A percentile compares a stretch with the other conserved stretches of the same genome.
Conservation (phyloP, 148 eudicot species). For the Nyssa sinensis region DNA sequence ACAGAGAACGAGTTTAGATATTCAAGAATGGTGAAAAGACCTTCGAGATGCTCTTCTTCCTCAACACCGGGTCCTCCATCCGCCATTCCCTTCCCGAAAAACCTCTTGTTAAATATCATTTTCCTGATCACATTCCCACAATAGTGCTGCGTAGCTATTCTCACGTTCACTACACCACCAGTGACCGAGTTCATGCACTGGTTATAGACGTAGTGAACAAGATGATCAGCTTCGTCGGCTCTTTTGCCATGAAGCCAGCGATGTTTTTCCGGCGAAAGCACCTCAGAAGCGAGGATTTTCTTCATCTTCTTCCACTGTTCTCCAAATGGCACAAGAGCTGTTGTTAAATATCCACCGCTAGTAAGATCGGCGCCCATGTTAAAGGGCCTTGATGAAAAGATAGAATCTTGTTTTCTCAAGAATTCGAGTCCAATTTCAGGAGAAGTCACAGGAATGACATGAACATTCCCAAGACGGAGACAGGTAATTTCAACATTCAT, state of each 20-base stretch:
- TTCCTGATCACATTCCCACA: slow-evolving; percentile 19
- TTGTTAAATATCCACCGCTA: slow-evolving; percentile 9
- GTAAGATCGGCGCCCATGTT: slow-evolving; percentile 7
- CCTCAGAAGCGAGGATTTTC: slow-evolving; percentile 7
- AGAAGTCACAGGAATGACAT: slow-evolving; percentile 13
- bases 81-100: background rate
- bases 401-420: slow-evolving; percentile 13
- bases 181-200: background rate
- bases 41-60: slow-evolving; percentile 18
- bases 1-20: slow-evolving; percentile 9
- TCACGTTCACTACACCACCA: slow-evolving; percentile 2
- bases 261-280: background rate
- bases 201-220: background rate
- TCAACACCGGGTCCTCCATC: slow-evolving; percentile 12
- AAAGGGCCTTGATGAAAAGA: slow-evolving; percentile 19
- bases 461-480: slow-evolving; percentile 7
- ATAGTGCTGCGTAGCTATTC: background rate
- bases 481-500: slow-evolving; percentile 9
- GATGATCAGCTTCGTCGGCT: slow-evolving; percentile 18
- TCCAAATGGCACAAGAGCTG: background rate
- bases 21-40: background rate
- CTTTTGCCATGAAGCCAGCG: slow-evolving; percentile 14
- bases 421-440: slow-evolving; percentile 16
- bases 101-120: slow-evolving; percentile 14
- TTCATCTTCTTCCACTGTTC: slow-evolving; percentile 25